Base-by-base conservation (phyloP, 768 basidiomycete genomes). In the Psilocybe tampanensis region DNA sequence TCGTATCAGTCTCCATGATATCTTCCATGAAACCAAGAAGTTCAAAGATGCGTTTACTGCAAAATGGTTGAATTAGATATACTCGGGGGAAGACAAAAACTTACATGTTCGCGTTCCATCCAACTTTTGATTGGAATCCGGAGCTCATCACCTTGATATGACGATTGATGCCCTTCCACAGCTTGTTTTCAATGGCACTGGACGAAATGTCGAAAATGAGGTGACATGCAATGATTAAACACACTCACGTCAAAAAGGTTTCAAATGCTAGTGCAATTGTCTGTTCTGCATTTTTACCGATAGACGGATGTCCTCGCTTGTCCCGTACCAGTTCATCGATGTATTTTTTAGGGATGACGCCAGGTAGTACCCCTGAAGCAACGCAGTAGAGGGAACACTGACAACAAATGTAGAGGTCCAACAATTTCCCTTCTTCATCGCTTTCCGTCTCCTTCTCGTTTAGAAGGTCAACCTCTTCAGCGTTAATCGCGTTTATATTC, bases 371-470 rank as follows among this genome's bases (percentile, higher is more conserved):
- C 15, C 81, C 78, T 21, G 88, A 90, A 1, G 83, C 86, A 36
- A 91, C 76, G 62, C 87, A 85, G 66, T 88, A 90, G 60, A 88
- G 71, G 21, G 86, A 86, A 69, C 92, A 94, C 66, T 92, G 92
- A 65, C 92, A 94, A 68, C 92, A 94, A 44, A 92, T 75, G 65
- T 89, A 94, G 24, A 93, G 77, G 69, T 94, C 90, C 41, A 94
- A 73, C 24, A 89, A 69, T 56, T 79, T 83, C 21, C 82, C 86
- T 61, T 80, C 78, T 34, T 75, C 74, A 22, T 79, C 80, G 24
- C 69, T 60, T 22, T 26, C 41, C 29, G 54, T 59, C 15, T 75
- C 71, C 47, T 74, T 67, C 22, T 76, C 74, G 17, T 72, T 73
- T 52, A 69, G 55, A 19, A 59, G 42, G n/a, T 73, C 73, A 7